Percentiles rank a stretch among this genome's conserved stretches.
Conservation (phyloP, 2,329 filamentous ascomycete genomes). For the Epichloe uncinata region DNA sequence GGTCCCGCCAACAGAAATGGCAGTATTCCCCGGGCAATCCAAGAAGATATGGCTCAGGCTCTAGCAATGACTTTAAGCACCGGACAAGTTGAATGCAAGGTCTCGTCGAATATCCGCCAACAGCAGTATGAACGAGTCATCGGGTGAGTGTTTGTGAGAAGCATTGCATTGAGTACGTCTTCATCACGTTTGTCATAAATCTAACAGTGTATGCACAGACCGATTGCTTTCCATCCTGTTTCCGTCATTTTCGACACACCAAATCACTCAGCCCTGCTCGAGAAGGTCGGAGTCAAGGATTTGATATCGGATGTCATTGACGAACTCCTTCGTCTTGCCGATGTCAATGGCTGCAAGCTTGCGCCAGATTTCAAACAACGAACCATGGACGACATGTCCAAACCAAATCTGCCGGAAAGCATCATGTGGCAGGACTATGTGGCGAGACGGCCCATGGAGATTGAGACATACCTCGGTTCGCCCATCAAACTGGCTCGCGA, state of each 20-base stretch:
- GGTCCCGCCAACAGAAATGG: conserved; percentile 78
- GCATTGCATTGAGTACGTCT: background rate
- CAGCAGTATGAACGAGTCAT: conserved; percentile 97
- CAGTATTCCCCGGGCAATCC: conserved; percentile 69
- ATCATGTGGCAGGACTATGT: conserved; percentile 96
- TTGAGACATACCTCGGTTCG: conserved; percentile 89
- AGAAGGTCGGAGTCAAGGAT: conserved; percentile 71
- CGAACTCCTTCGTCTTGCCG: conserved; percentile 62
- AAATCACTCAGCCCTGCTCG: conserved; percentile 62
- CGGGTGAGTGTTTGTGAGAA: conserved; percentile 50
- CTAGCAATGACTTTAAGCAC: conserved; percentile 85
- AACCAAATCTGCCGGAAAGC: conserved; percentile 54
- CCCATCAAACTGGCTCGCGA: conserved; percentile 81
- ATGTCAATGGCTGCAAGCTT: conserved; percentile 65
- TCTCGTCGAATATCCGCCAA: conserved; percentile 86
- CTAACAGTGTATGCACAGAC: conserved; percentile 34
- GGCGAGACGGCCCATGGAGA: conserved; percentile 82
- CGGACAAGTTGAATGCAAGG: conserved; percentile 89
- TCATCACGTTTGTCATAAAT: background rate
- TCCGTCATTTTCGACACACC: conserved; percentile 63
- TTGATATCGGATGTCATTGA: conserved; percentile 72
- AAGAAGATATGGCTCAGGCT: conserved; percentile 93
- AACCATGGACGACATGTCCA: conserved; percentile 69
- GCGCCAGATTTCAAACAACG: conserved; percentile 64
- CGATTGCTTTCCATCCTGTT: conserved; percentile 71